Conservation (phyloP, 2,329 filamentous ascomycete species). For the Raffaelea deltoideospora region DNA sequence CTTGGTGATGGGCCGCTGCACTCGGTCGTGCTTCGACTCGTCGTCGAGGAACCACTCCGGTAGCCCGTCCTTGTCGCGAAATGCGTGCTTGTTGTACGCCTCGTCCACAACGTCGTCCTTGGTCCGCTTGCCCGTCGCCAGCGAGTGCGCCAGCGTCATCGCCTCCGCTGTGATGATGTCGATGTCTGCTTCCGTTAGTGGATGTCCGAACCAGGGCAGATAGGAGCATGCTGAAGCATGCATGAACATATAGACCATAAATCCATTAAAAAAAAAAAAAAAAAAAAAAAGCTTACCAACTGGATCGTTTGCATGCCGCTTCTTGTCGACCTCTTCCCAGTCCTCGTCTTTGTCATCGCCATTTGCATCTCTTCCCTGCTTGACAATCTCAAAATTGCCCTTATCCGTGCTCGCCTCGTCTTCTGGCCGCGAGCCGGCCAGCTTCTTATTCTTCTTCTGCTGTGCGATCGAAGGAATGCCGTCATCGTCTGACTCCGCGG, state of each 20-base stretch:
- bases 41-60: constrained; percentile 98
- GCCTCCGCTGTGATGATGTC: constrained; percentile 99
- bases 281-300: constrained; percentile 28
- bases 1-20: constrained; percentile 78
- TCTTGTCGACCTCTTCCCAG: constrained; percentile 54
- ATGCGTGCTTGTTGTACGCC: constrained; percentile 81
- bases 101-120: constrained; percentile 74
- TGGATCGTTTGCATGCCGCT: constrained; percentile 45
- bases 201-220: constrained; percentile 8
- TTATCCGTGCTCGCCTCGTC: constrained; percentile 16
- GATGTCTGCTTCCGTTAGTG: constrained; percentile 47
- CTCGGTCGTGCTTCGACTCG: constrained; percentile 68
- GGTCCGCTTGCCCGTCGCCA: constrained; percentile 74
- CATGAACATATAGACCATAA: background rate
- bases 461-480: background rate
- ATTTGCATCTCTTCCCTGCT: too few relatives aligned
- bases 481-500: constrained; percentile 1
- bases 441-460: too few relatives aligned
- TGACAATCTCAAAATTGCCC: constrained; percentile 45
- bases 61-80: constrained; percentile 80
- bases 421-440: background rate
- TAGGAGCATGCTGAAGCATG: background rate
- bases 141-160: constrained; percentile 88
- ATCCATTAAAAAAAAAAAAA: background rate
- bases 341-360: constrained; percentile 20